Evolutionary conservation across 306 rosid species (phyloP).

Genomic region (Fragaria iinumae): DNA sequence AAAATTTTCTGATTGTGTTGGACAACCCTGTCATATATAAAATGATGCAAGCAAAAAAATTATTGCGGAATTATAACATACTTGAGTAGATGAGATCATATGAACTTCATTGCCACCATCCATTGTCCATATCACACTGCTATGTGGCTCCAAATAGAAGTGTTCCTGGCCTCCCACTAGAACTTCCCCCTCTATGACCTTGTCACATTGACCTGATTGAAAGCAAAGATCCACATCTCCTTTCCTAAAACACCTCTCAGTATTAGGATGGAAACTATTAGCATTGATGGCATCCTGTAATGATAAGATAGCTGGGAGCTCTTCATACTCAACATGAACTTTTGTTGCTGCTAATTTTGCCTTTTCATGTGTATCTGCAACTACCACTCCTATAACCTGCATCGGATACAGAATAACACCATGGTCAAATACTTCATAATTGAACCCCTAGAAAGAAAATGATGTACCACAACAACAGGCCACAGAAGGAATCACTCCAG

Average conservation of each 20-base stretch:
- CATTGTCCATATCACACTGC: constrained; percentile 81
- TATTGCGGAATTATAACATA: constrained; percentile 31
- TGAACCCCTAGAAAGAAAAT: not conserved
- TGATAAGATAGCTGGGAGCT: constrained; percentile 78
- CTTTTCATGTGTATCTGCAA: constrained; percentile 94
- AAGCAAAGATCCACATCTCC: constrained; percentile 85
- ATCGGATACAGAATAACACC: constrained; percentile 24
- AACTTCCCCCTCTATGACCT: constrained; percentile 81
- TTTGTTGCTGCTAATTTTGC: constrained; percentile 76
- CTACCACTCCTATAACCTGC: constrained; percentile 86
- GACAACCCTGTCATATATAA: not conserved
- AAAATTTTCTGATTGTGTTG: not conserved
- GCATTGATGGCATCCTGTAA: constrained; percentile 83
- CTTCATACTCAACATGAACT: constrained; percentile 73
- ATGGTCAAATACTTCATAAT: not conserved
- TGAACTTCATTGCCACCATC: constrained; percentile 96
- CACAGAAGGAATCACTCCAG: not conserved
- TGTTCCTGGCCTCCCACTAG: constrained; percentile 96
- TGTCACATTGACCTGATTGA: constrained; percentile 72
- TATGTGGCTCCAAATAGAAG: constrained; percentile 87
- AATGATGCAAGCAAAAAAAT: not conserved
- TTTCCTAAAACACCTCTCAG: constrained; percentile 61
- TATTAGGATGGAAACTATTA: constrained; percentile 69
- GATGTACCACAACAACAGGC: not conserved
- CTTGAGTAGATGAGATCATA: constrained; percentile 95